Conservation (phyloP, 495 filamentous ascomycete species). For the Xylaria acuta region DNA sequence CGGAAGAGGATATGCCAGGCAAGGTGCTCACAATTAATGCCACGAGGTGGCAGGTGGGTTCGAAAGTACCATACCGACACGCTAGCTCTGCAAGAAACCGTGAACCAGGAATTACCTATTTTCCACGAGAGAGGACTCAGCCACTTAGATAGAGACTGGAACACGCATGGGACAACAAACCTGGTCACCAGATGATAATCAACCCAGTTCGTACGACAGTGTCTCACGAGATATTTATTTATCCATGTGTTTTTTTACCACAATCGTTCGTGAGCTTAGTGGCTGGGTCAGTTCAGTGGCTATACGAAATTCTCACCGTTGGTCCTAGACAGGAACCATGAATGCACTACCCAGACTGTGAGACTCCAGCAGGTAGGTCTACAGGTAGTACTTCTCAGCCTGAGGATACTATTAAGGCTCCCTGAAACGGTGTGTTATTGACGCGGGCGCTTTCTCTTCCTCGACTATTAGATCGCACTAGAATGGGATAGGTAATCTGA, state of each 20-base stretch:
- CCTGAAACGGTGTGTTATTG: constrained; percentile 10
- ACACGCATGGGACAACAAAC: constrained; percentile 12
- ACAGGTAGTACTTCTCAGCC: constrained; percentile 1
- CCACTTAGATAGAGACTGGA: constrained; percentile 16
- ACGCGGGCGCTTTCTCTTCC: constrained; percentile 26
- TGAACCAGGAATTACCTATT: constrained; percentile 15
- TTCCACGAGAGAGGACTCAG: neutral
- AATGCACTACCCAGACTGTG: neutral
- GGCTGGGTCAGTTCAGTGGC: neutral
- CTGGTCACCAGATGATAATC: constrained; percentile 4
- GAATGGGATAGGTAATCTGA: constrained; percentile 37
- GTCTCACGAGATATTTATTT: constrained; percentile 2
- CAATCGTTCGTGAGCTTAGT: neutral
- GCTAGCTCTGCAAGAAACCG: constrained; percentile 31
- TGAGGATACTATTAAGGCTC: neutral
- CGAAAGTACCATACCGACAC: constrained; percentile 28
- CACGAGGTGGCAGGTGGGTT: constrained; percentile 27
- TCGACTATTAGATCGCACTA: constrained; percentile 39
- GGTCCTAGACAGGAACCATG: constrained; percentile 4
- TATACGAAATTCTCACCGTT: constrained; percentile 21
- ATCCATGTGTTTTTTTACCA: constrained; percentile 13
- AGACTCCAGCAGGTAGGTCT: neutral
- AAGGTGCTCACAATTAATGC: constrained; percentile 13
- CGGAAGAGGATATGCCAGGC: neutral
- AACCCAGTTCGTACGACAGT: constrained; percentile 13